Evolutionary conservation across 441 rosid species (phyloP).

Genomic region (Daphne laureola): DNA sequence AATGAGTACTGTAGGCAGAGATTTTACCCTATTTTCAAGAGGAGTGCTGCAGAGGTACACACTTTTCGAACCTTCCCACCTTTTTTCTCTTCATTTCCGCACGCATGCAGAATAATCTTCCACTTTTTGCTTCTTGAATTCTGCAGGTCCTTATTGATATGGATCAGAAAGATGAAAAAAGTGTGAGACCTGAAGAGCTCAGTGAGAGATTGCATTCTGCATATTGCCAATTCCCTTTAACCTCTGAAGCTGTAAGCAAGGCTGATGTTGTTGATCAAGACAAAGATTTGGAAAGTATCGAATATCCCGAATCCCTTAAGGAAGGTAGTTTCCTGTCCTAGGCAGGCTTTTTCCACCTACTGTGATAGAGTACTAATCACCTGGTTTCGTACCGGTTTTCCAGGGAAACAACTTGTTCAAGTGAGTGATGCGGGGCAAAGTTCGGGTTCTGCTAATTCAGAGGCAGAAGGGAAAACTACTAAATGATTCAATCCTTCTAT

Average conservation of each 20-base stretch:
- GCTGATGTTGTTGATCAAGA: conserved; percentile 13
- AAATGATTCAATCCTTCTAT: conserved; percentile 7
- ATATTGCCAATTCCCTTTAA: conserved; percentile 53
- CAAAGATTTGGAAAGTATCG: conserved; percentile 8
- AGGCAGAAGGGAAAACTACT: conserved; percentile 8
- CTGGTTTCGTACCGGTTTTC: conserved; percentile 13
- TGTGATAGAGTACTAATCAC: conserved; percentile 7
- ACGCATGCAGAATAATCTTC: neutral
- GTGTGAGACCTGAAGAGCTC: conserved; percentile 51
- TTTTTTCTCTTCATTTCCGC: neutral
- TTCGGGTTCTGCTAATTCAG: conserved; percentile 16
- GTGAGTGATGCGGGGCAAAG: conserved; percentile 19
- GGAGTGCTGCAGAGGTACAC: conserved; percentile 60
- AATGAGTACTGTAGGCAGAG: conserved; percentile 78
- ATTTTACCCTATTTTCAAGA: conserved; percentile 58
- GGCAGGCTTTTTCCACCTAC: conserved; percentile 1
- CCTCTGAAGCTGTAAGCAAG: conserved; percentile 19
- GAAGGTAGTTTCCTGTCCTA: conserved; percentile 33
- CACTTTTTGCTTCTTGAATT: conserved; percentile 11
- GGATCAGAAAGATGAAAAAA: conserved; percentile 68
- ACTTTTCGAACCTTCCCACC: neutral
- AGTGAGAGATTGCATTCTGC: conserved; percentile 41
- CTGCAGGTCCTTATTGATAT: conserved; percentile 62
- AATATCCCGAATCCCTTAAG: conserved; percentile 21
- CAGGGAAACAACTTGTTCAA: conserved; percentile 36